These are phyloP conservation scores for Pythium aristosporum DNA, from an alignment of 352 stramenopile species.

Conservation along the genomic window DNA sequence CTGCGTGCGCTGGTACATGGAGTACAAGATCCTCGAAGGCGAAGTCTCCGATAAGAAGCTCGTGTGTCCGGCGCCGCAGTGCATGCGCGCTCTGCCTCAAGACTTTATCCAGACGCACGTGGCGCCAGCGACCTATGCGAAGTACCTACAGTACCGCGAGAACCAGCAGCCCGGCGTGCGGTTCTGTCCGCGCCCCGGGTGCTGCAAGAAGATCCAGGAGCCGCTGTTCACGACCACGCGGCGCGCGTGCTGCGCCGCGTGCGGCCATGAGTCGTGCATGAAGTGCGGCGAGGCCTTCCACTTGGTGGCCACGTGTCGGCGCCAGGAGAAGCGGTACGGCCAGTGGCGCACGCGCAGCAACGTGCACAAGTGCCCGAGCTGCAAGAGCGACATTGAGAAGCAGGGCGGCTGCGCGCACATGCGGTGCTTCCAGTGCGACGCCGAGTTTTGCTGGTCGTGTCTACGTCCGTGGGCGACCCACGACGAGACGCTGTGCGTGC, in stretches of 20 bases:
- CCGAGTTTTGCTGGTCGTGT: slow-evolving; percentile 85
- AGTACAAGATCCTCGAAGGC: slow-evolving; percentile 75
- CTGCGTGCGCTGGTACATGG: slow-evolving; percentile 72
- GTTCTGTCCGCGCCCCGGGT: slow-evolving; percentile 70
- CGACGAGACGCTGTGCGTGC: slow-evolving; percentile 72
- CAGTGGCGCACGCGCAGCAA: slow-evolving; percentile 72
- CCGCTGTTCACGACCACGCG: slow-evolving; percentile 45
- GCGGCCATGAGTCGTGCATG: slow-evolving; percentile 65
- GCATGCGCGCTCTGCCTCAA: slow-evolving; percentile 41
- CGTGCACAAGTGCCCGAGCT: slow-evolving; percentile 67
- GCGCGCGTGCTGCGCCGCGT: slow-evolving; percentile 44
- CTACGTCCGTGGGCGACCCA: slow-evolving; percentile 67
- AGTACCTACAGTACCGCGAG: slow-evolving; percentile 65
- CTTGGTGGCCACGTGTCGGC: slow-evolving; percentile 48
- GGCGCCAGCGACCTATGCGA: slow-evolving; percentile 43
- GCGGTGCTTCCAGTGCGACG: slow-evolving; percentile 83
- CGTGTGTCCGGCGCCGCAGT: slow-evolving; percentile 66
- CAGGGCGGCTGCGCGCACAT: slow-evolving; percentile 84
- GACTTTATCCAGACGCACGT: slow-evolving; percentile 58
- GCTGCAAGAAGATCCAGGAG: slow-evolving; percentile 58
- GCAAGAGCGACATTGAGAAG: slow-evolving; percentile 78
- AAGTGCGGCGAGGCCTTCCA: slow-evolving; percentile 62
- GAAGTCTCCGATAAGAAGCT: slow-evolving; percentile 75
- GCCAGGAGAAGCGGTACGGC: slow-evolving; percentile 62
- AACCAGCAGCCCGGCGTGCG: slow-evolving; percentile 67